Evolutionary conservation across 352 stramenopile species (phyloP).

Genomic region (Phytophthora quininea): DNA sequence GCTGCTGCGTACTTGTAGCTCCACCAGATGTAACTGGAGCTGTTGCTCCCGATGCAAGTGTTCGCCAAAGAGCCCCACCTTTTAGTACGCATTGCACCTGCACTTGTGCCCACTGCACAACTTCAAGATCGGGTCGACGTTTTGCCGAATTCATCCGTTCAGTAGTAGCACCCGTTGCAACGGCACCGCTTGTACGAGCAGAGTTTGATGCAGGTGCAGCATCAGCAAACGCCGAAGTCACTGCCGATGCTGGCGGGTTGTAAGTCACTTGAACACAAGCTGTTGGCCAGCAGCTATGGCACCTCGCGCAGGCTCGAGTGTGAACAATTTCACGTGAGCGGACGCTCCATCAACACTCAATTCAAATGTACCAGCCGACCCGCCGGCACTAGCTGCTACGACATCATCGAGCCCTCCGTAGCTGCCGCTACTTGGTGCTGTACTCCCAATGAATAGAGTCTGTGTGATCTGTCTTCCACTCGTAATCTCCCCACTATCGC

Average conservation of each 20-base stretch:
- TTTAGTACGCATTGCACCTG: conserved; percentile 47
- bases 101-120: conserved; percentile 50
- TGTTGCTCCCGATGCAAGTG: conserved; percentile 8
- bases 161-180: neutral
- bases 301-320: conserved; percentile 72
- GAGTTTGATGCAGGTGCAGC: conserved; percentile 3
- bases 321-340: conserved; percentile 67
- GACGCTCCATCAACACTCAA: conserved; percentile 60
- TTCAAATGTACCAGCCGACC: conserved; percentile 57
- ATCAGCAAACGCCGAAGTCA: conserved; percentile 7
- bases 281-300: conserved; percentile 58
- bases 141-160: neutral
- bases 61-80: conserved; percentile 44
- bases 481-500: conserved; percentile 19
- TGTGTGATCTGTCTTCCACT: conserved; percentile 19
- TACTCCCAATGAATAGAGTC: conserved; percentile 59
- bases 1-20: neutral
- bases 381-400: conserved; percentile 1
- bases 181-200: conserved; percentile 3
- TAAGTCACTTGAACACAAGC: conserved; percentile 63
- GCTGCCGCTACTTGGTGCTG: conserved; percentile 30
- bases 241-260: conserved; percentile 23
- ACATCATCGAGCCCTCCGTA: conserved; percentile 31
- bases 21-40: neutral
- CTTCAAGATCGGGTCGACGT: conserved; percentile 34